phyloP scores from a whole-genome alignment of 2,329 filamentous ascomycete genomes.

The Talaromyces marneffei region DNA sequence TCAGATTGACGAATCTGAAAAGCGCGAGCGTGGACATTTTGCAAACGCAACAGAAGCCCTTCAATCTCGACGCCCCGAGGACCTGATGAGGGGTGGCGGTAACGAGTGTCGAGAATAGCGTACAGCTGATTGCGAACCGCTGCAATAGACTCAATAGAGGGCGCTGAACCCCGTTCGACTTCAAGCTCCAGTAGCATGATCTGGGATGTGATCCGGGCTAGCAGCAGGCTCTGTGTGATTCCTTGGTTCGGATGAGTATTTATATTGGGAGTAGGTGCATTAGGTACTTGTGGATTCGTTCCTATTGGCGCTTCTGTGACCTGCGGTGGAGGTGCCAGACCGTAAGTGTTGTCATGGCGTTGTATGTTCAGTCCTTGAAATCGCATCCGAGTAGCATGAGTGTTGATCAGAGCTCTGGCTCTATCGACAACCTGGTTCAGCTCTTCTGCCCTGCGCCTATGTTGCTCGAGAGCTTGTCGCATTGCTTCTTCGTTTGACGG shows the following conservation, averaged over 20 bases:
- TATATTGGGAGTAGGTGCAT: background rate
- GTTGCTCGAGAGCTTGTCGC: constrained; percentile 12
- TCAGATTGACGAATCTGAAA: constrained; percentile 25
- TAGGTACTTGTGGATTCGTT: background rate
- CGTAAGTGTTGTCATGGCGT: background rate
- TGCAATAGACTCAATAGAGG: constrained; percentile 28
- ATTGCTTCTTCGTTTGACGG: background rate
- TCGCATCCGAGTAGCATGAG: constrained; percentile 1
- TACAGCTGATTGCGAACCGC: constrained; percentile 27
- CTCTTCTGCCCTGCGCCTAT: constrained; percentile 6
- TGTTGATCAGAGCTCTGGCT: constrained; percentile 7
- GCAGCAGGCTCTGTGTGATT: constrained; percentile 1
- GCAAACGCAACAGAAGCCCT: constrained; percentile 26
- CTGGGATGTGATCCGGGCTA: constrained; percentile 7
- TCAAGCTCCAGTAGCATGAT: constrained; percentile 26
- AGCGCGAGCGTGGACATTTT: constrained; percentile 27
- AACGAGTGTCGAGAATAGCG: constrained; percentile 29
- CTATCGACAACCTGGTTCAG: constrained; percentile 9
- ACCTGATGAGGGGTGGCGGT: constrained; percentile 20
- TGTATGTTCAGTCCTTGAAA: background rate
- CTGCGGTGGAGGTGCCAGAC: background rate
- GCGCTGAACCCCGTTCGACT: constrained; percentile 23
- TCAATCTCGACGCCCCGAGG: constrained; percentile 24
- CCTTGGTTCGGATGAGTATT: background rate
- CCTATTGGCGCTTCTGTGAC: background rate